Base-by-base conservation (phyloP, 1,139 yeast genomes). In the Yamadazyma dushanensis region DNA sequence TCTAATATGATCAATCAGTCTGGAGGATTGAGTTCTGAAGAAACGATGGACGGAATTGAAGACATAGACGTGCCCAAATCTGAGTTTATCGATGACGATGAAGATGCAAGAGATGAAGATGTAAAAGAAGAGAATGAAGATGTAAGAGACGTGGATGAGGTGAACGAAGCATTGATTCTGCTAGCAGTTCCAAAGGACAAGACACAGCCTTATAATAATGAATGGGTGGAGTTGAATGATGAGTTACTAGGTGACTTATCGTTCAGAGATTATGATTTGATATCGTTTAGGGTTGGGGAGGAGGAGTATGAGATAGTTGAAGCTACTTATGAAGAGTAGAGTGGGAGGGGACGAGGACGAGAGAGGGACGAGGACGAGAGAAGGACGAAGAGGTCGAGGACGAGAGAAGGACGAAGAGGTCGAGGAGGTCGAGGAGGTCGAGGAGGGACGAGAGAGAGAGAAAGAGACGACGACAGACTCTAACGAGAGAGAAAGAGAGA, bases 171-270 rank as follows among this genome's bases (percentile, higher is more conserved):
- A 6, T 61, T 60, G 8, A 44, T 73, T n/a, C 50, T 51, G 38
- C 39, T 73, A 11, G 78, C 75, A 0, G 45, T 66, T 9, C 76
- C 78, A 1, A 61, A 60, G 41, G 73, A 70, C 38, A 61, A 57
- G 31, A 53, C 66, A 0, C 37, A 55, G 5, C 73, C 75, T 0
- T 69, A 68, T 41, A 59, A 52, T 8, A 70, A 68, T 40, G 51
- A 63, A 32, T 70, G 76, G 75, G 53, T 64, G 3, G 64, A 59
- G 26, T 37, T 70, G 9, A 41, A 38, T 8, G 60, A 58, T 20
- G 66, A 62, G 19, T 40, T 45, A 4, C 44, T 67, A 17, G 42
- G 43, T 13, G 51, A 51, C 14, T 39, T 65, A 8, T 50, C 52
- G 18, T 61, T 71, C 37, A 58, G 55, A 26, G 76, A 70, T 46